phyloP scores from a whole-genome alignment of 345 rosid species.

The Psidium friedrichsthalianum region DNA sequence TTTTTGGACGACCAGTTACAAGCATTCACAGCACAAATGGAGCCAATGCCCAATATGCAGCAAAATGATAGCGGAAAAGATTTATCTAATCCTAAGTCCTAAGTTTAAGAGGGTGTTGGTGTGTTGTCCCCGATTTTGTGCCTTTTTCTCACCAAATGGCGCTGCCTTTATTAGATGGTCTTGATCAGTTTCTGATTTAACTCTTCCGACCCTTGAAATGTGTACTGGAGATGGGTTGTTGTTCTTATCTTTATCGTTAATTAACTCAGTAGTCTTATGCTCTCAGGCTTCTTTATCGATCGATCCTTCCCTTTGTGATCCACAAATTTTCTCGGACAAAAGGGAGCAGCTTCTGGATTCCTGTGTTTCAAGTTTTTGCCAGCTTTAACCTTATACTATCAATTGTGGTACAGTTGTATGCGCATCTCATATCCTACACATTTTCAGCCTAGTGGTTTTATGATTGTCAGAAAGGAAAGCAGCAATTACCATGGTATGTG shows the following conservation, averaged over 20 bases:
- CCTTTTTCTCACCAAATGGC: not conserved
- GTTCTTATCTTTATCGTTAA: not conserved
- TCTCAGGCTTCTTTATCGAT: conserved; percentile 54
- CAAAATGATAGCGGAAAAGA: not conserved
- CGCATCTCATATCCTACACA: not conserved
- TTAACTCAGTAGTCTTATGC: not conserved
- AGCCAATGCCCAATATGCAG: not conserved
- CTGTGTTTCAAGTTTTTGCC: conserved; percentile 63
- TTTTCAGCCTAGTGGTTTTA: not conserved
- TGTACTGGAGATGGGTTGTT: not conserved
- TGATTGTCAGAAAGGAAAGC: not conserved
- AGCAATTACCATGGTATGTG: not conserved
- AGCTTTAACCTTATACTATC: conserved; percentile 65
- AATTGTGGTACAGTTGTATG: conserved; percentile 32
- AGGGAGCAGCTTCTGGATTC: conserved; percentile 88
- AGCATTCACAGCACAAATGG: not conserved
- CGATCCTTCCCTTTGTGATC: conserved; percentile 43
- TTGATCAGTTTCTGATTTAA: not conserved
- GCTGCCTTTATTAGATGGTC: not conserved
- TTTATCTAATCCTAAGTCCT: not conserved
- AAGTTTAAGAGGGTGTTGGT: not conserved
- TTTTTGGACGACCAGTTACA: not conserved
- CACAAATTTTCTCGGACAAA: conserved; percentile 60
- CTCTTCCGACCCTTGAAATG: not conserved
- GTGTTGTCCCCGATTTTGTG: not conserved